Evolutionary conservation across 2,329 filamentous ascomycete species (phyloP), one percentile per base, ranked within the genome.

Genomic region (Arthroderma uncinatum): DNA sequence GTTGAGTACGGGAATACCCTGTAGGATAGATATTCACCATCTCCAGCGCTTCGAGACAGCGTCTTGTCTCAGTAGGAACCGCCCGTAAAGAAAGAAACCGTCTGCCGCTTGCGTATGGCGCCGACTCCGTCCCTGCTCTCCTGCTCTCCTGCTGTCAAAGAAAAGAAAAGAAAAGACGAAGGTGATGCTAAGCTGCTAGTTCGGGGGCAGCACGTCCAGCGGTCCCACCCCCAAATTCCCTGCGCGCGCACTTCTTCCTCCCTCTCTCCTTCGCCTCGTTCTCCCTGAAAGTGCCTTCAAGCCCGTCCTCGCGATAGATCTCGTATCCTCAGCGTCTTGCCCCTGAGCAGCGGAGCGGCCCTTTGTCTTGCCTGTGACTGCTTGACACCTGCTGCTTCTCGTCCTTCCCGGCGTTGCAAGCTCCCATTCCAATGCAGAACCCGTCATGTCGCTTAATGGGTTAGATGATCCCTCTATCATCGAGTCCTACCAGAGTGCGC

Each of bases 391-490:
- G 5, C 12, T 12, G 21, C 21, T 19, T 30, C 44, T 50, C 44
- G 44, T 50, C 44, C 44, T 50, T 30, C 44, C 33, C 12, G 42
- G 42, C 21, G 44, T 30, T 50, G 44, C 44, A n/a, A 33, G 14
- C 44, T 50, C 44, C 44, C 10, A 44, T 60, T 57, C 61, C 60
- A 62, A 63, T 63, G 61, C 58, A 47, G 61, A 44, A 59, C 60
- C 50, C 54, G 60, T 56, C 56, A 97, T 97, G 92, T 96, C 92
- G 78, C 80, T 97, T 74, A 95, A 95, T 83, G 93, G 93, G 63
- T 80, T 97, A 74, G 91, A 96, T 76, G 81, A 83, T 75, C 77
- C 81, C 65, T 81, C 83, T 69, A 81, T 98, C 74, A 82, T 84
- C 74, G 89, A 94, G 75, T 90, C 91, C 67, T 85, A 95, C 74